These are phyloP conservation scores for Zancudomyces culisetae DNA, from an alignment of 371 early-diverging fungal genomes.

Conservation along the genomic window DNA sequence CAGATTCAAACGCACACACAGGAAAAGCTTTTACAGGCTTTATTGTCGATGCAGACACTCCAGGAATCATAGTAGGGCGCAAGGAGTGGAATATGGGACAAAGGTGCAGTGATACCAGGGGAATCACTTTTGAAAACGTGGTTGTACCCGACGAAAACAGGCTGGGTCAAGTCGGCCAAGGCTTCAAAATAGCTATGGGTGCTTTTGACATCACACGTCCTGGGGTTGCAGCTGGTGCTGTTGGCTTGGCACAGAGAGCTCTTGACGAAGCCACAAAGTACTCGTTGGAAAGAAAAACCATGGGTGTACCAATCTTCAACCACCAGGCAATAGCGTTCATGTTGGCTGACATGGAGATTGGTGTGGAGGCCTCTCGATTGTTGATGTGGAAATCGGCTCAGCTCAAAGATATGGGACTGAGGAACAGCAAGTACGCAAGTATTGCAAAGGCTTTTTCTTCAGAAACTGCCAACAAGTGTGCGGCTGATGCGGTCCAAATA, in stretches of 20 bases:
- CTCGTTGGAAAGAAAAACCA: constrained; percentile 81
- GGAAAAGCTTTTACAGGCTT: constrained; percentile 92
- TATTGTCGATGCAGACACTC: constrained; percentile 79
- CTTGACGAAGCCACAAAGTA: constrained; percentile 85
- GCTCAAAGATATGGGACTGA: constrained; percentile 63
- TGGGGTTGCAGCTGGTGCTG: constrained; percentile 75
- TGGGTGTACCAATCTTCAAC: constrained; percentile 77
- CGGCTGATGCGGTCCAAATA: constrained; percentile 89
- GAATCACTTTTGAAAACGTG: constrained; percentile 89
- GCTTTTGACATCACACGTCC: constrained; percentile 93
- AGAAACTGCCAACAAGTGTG: constrained; percentile 89
- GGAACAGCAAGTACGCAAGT: constrained; percentile 85
- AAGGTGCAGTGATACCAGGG: constrained; percentile 80
- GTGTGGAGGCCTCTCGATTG: constrained; percentile 70
- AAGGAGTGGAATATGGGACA: constrained; percentile 97
- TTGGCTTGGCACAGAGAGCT: constrained; percentile 84
- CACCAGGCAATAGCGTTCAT: constrained; percentile 90
- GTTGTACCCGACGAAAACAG: constrained; percentile 77
- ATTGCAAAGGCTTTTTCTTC: constrained; percentile 88
- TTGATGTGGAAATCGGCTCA: constrained; percentile 76
- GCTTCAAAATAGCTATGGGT: constrained; percentile 94
- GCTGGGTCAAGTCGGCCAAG: constrained; percentile 51
- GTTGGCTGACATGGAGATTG: constrained; percentile 91
- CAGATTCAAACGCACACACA: constrained; percentile 49
- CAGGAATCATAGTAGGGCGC: constrained; percentile 76